These are phyloP conservation scores for Rhipidocladum racemiflorum DNA, from an alignment of 176 grass and related monocot species.

Conservation along the genomic window DNA sequence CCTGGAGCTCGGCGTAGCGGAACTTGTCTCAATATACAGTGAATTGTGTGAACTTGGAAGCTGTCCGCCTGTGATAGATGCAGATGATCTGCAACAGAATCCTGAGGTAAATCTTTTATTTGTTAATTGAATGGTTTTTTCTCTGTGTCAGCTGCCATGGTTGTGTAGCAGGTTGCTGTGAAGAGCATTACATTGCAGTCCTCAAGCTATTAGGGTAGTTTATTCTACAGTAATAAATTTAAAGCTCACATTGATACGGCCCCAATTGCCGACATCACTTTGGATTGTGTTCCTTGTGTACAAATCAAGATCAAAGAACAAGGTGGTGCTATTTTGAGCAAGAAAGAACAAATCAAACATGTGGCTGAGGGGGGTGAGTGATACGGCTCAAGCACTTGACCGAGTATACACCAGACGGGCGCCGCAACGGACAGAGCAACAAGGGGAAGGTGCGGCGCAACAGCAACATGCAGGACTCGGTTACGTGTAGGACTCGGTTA, in stretches of 20 bases:
- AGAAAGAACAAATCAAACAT: no score
- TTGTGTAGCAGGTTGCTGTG: conserved; percentile 10
- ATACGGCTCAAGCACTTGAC: no score
- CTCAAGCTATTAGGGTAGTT: conserved; percentile 3
- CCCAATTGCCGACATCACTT: no score
- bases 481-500: no score
- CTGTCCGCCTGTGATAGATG: conserved; percentile 83
- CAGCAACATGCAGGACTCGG: no score
- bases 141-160: not conserved
- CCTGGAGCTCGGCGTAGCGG: conserved; percentile 83
- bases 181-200: conserved; percentile 9
- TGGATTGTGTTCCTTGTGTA: no score
- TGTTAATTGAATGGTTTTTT: conserved; percentile 4
- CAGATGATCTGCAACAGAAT: conserved; percentile 76
- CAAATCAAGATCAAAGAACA: no score
- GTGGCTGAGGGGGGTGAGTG: no score
- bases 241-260: not conserved
- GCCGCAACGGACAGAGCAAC: no score
- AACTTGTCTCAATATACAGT: conserved; percentile 85
- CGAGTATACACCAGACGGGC: no score
- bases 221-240: not conserved
- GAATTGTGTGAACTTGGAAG: conserved; percentile 75
- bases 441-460: no score
- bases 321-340: no score
- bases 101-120: conserved; percentile 62